These are phyloP conservation scores for Cornus suecica DNA, from an alignment of 148 eudicot genomes.

Conservation along the genomic window DNA sequence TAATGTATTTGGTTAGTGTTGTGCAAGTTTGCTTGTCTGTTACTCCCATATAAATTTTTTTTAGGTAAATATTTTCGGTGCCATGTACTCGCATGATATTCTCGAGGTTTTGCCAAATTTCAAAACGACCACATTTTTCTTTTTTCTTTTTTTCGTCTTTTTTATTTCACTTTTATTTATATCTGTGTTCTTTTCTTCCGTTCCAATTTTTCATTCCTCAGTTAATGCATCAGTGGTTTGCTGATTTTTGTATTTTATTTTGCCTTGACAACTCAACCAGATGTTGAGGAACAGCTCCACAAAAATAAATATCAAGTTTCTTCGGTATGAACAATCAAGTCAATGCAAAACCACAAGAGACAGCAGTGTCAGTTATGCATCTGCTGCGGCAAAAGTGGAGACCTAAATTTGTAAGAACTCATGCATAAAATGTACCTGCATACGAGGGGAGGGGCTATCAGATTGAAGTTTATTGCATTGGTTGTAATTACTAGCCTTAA, in stretches of 20 bases:
- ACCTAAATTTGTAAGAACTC: conserved; percentile 16
- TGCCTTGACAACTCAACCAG: conserved; percentile 26
- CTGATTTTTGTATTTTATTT: neutral
- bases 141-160: neutral
- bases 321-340: conserved; percentile 93
- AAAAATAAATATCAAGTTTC: conserved; percentile 73
- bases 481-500: neutral
- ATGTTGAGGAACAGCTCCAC: conserved; percentile 76
- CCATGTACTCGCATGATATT: neutral
- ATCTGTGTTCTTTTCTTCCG: neutral
- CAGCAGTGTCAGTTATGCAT: conserved; percentile 98
- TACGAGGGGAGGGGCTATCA: neutral
- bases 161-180: neutral
- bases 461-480: neutral
- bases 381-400: conserved; percentile 82
- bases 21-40: neutral
- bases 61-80: neutral
- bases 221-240: neutral
- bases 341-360: conserved; percentile 87
- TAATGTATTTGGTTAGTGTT: neutral
- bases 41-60: neutral
- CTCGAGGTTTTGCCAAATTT: neutral
- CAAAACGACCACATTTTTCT: neutral
- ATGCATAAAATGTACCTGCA: neutral
- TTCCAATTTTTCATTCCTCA: neutral